Base-by-base conservation (phyloP, 2,329 filamentous ascomycete genomes). In the Alternaria arbusti region DNA sequence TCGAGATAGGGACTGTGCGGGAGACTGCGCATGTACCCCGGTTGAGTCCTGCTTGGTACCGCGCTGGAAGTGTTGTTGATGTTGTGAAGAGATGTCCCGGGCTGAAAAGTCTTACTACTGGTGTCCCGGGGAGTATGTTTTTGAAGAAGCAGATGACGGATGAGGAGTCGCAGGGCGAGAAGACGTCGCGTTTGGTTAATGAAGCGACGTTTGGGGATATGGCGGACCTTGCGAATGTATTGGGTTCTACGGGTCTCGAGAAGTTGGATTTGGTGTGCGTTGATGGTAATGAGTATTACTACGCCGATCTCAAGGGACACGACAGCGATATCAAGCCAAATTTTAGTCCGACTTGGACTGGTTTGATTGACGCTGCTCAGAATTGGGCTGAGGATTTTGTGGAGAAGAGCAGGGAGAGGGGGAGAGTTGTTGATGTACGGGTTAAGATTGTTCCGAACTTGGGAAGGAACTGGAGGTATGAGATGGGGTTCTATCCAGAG, bases 401-500 rank as follows among this genome's bases (percentile, higher is more conserved):
- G 11, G 36, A 40, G n/a, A 40, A 40, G n/a, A 17, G 36, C 36
- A 40, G 5, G 36, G 0, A 17, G 9, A 11, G 2, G 36, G 2
- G n/a, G 1, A 17, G 36, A 3, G 11, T 1, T 0, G 36, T 40
- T 40, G 36, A 40, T 40, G 36, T 40, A 1, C 36, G 0, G 9
- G 36, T 40, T 3, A 40, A 40, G 36, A 40, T 40, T 17, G 1
- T 40, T 40, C 36, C 36, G 8, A 40, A 17, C 36, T 40, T 40
- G 36, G n/a, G 36, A 3, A 0, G 15, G 36, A 1, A 0, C 0
- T 40, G 36, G 36, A 40, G 36, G 2, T 0, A 40, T 40, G 36
- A 40, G 36, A 40, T 40, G 36, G 0, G n/a, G 8, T 40, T 40
- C 2, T 40, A 6, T 5, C 8, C 36, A 2, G 2, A 40, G 36